These are phyloP conservation scores for Trichoderma hamatum DNA, from an alignment of 2,329 filamentous ascomycete species.

Conservation along the genomic window DNA sequence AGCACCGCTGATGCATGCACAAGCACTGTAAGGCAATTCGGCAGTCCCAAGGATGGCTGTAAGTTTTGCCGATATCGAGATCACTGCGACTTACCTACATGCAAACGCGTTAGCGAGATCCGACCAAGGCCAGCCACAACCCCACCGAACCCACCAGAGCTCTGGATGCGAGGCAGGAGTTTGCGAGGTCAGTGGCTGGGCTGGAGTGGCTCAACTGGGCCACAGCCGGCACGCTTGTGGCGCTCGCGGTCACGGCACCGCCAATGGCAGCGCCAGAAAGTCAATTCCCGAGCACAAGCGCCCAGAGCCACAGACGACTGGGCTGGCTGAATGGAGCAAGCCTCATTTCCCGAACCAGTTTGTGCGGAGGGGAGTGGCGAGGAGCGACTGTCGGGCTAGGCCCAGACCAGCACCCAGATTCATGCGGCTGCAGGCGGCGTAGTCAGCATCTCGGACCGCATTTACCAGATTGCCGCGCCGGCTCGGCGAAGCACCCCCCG, in stretches of 20 bases:
- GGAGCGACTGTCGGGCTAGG: not conserved
- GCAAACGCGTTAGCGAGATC: not conserved
- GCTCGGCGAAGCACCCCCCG: conserved; percentile 12
- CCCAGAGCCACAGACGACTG: not conserved
- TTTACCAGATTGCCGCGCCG: conserved; percentile 13
- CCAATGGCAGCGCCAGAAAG: not conserved
- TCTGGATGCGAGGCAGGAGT: not conserved
- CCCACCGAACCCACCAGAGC: not conserved
- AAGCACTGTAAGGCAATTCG: not conserved
- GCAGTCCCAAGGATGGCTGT: not conserved
- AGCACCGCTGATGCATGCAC: not conserved
- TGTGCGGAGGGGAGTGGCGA: conserved; percentile 19
- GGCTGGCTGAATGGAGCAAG: not conserved
- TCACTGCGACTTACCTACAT: not conserved
- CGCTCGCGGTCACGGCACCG: too few species aligned
- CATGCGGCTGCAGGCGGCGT: not conserved
- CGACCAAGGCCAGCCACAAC: not conserved
- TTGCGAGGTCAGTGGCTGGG: not conserved
- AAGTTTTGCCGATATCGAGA: not conserved
- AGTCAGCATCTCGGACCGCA: conserved; percentile 24
- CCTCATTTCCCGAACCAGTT: conserved; percentile 23
- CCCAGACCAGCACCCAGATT: not conserved
- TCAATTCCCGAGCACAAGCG: not conserved
- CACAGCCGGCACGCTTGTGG: not conserved
- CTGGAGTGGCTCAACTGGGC: not conserved